phyloP scores from a whole-genome alignment of 108 stramenopile genomes.

The Aurantiochytrium sp. region DNA sequence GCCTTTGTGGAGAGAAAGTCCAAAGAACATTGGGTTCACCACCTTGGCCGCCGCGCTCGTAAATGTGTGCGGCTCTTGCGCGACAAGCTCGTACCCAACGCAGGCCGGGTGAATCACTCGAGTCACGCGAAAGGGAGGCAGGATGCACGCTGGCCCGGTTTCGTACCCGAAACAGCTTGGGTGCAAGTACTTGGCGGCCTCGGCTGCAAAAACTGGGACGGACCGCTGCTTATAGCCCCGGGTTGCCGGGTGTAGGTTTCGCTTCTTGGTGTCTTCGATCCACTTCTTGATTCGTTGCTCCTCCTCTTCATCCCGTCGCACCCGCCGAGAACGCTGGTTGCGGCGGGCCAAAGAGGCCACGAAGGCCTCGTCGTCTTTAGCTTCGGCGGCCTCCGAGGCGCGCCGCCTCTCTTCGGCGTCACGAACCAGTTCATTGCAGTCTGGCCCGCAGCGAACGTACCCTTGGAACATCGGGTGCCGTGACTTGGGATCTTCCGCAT shows the following conservation, averaged over 20 bases:
- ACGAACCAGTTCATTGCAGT: not conserved
- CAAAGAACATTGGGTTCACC: slow-evolving; percentile 8
- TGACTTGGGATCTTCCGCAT: not conserved
- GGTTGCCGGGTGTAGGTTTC: not conserved
- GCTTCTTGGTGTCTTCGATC: not conserved
- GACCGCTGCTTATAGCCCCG: not conserved
- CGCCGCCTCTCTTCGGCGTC: not conserved
- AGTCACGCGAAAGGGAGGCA: not conserved
- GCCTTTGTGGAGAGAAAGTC: not conserved
- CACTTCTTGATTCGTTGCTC: not conserved
- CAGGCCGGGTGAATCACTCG: not conserved
- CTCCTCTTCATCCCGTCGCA: not conserved
- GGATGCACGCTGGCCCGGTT: not conserved
- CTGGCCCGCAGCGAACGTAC: not conserved
- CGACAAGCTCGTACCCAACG: not conserved
- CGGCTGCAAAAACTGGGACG: not conserved
- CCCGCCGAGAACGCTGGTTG: not conserved
- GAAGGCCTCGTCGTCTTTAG: not conserved
- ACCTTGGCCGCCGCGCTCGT: not conserved
- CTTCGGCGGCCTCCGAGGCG: not conserved
- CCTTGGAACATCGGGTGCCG: not conserved
- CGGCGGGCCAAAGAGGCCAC: not conserved
- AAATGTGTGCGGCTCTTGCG: not conserved
- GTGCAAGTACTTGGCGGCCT: not conserved
- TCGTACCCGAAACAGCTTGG: not conserved